These are phyloP conservation scores for Reutealis trisperma DNA, from an alignment of 345 rosid genomes.

Conservation along the genomic window DNA sequence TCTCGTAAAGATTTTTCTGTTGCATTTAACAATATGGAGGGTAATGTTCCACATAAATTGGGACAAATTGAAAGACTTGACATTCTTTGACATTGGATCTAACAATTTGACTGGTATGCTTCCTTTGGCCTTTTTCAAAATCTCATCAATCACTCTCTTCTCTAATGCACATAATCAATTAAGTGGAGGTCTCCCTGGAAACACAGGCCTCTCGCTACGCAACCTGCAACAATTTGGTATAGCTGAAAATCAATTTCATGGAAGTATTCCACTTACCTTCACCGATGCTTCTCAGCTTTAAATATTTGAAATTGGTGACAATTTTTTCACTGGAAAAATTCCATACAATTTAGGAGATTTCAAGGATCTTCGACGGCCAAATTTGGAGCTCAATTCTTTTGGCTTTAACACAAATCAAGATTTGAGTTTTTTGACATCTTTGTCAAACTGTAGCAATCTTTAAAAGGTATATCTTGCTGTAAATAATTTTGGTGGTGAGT, in stretches of 20 bases:
- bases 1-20: neutral
- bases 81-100: too few species aligned
- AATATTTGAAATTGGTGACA: neutral
- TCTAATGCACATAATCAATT: neutral
- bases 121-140: neutral
- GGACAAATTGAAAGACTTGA: neutral
- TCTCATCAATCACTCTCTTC: neutral
- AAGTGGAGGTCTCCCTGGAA: neutral
- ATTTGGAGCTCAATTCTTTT: neutral
- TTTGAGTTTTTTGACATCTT: constrained; percentile 10
- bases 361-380: too few species aligned
- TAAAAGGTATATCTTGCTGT: rapidly evolving
- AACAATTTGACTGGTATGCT: neutral
- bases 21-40: neutral
- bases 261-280: neutral
- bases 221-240: neutral
- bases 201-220: neutral
- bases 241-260: neutral
- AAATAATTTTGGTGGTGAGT: constrained; percentile 18
- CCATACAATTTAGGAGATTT: neutral
- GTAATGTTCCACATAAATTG: neutral
- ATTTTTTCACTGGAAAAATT: neutral
- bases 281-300: neutral
- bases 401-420: neutral
- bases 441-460: constrained; percentile 11